Percentiles rank a stretch among this genome's conserved stretches.
Conservation (phyloP, 1,139 yeast genomes). For the Yamadazyma triangularis region DNA sequence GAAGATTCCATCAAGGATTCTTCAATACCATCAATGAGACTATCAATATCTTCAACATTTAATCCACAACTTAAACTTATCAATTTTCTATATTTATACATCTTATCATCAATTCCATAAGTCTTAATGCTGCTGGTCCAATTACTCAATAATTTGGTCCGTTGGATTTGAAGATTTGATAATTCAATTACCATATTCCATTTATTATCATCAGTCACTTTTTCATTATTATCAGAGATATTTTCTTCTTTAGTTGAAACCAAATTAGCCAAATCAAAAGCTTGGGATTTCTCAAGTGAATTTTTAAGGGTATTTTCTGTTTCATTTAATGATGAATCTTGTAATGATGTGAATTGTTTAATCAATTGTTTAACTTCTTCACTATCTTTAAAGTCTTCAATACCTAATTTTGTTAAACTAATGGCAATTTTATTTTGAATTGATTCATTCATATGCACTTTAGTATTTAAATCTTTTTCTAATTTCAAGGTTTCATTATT, state of each 20-base stretch:
- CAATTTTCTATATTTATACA: slow-evolving; percentile 76
- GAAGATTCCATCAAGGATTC: slow-evolving; percentile 36
- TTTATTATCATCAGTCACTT: slow-evolving; percentile 13
- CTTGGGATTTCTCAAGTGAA: slow-evolving; percentile 27
- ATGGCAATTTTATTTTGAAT: slow-evolving; percentile 14
- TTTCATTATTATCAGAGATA: slow-evolving; percentile 12
- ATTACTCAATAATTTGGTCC: slow-evolving; percentile 39
- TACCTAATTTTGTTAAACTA: slow-evolving; percentile 19
- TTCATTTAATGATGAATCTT: slow-evolving; percentile 25
- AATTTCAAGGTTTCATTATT: slow-evolving; percentile 14
- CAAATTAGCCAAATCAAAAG: slow-evolving; percentile 24
- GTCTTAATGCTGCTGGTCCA: slow-evolving; percentile 33
- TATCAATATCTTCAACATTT: slow-evolving; percentile 74
- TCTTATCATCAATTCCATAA: slow-evolving; percentile 47
- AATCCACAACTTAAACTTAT: slow-evolving; percentile 82
- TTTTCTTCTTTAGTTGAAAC: slow-evolving; percentile 24
- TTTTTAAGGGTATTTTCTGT: slow-evolving; percentile 31
- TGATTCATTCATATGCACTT: slow-evolving; percentile 17
- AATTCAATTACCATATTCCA: slow-evolving; percentile 36
- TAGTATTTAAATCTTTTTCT: slow-evolving; percentile 5
- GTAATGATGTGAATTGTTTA: slow-evolving; percentile 14
- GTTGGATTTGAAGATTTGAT: slow-evolving; percentile 48
- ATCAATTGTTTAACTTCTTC: slow-evolving; percentile 26
- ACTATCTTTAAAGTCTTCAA: slow-evolving; percentile 20
- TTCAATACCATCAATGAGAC: slow-evolving; percentile 45